Percentiles rank a stretch among this genome's conserved stretches.
These are phyloP conservation scores for Aciculosporium take DNA, from an alignment of 2,329 filamentous ascomycete species.

Conservation along the genomic window DNA sequence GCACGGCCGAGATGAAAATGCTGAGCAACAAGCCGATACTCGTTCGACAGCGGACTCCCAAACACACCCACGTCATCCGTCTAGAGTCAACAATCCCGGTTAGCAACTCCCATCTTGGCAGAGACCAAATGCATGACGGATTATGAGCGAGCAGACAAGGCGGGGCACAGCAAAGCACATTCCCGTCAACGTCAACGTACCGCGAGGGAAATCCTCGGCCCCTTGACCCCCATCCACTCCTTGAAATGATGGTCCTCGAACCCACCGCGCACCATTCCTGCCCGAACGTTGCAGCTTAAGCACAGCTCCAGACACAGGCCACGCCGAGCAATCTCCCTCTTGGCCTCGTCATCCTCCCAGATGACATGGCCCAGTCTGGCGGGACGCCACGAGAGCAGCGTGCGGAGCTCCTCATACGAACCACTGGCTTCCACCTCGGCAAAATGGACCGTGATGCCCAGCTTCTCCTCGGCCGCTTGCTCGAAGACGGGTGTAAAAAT, in stretches of 20 bases:
- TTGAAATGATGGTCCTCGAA: conserved; percentile 64
- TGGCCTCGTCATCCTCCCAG: conserved; percentile 49
- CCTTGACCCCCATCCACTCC: conserved; percentile 47
- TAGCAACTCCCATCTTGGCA: neutral
- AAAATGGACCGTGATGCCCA: conserved; percentile 64
- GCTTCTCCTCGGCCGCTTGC: conserved; percentile 35
- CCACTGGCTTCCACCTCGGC: conserved; percentile 51
- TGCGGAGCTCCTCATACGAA: conserved; percentile 44
- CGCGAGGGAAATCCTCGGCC: conserved; percentile 49
- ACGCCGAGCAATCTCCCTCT: conserved; percentile 34
- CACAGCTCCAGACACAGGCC: conserved; percentile 60
- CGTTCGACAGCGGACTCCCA: conserved; percentile 59
- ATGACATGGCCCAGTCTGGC: conserved; percentile 67
- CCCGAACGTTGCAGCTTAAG: conserved; percentile 67
- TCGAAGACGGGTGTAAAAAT: conserved; percentile 46
- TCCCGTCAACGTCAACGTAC: conserved; percentile 34
- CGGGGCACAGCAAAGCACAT: neutral
- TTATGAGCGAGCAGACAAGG: neutral
- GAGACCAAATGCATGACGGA: neutral
- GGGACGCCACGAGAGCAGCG: conserved; percentile 51
- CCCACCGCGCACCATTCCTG: conserved; percentile 54
- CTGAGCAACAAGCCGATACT: conserved; percentile 57
- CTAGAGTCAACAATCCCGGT: conserved; percentile 24
- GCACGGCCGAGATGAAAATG: conserved; percentile 46
- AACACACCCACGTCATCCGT: conserved; percentile 79